Conservation (phyloP, 495 filamentous ascomycete genomes). For the Aspergillus biplanus region DNA sequence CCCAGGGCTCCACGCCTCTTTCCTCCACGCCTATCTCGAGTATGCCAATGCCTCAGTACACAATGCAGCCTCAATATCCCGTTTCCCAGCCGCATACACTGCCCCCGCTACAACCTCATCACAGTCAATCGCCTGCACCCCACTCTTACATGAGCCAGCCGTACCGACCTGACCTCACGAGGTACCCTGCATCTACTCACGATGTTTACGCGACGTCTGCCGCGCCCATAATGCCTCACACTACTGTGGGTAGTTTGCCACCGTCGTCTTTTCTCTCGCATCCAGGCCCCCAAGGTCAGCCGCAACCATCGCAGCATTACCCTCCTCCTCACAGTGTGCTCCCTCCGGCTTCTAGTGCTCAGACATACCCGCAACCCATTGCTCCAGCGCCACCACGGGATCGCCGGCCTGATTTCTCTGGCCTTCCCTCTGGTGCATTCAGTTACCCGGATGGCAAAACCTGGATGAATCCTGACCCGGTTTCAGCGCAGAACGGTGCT, state of each 20-base stretch:
- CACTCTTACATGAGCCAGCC: slow-evolving; percentile 61
- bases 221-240: slow-evolving; percentile 53
- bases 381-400: slow-evolving; percentile 69
- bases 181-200: slow-evolving; percentile 65
- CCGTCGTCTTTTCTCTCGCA: slow-evolving; percentile 56
- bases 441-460: slow-evolving; percentile 52
- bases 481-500: slow-evolving; percentile 45
- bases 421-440: slow-evolving; percentile 66
- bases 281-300: slow-evolving; percentile 56
- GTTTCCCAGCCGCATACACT: slow-evolving; percentile 68
- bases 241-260: slow-evolving; percentile 63
- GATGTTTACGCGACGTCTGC: slow-evolving; percentile 56
- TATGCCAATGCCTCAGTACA: slow-evolving; percentile 55
- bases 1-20: slow-evolving; percentile 55
- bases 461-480: slow-evolving; percentile 42
- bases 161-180: slow-evolving; percentile 65
- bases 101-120: slow-evolving; percentile 69
- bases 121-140: slow-evolving; percentile 50
- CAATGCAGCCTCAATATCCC: slow-evolving; percentile 61
- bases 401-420: slow-evolving; percentile 53
- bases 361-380: slow-evolving; percentile 71
- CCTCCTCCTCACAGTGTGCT: slow-evolving; percentile 65
- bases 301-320: slow-evolving; percentile 59
- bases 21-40: slow-evolving; percentile 49
- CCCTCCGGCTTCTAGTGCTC: slow-evolving; percentile 65